A percentile compares a stretch with the other conserved stretches of the same genome.
phyloP scores from a whole-genome alignment of 225 moss, liverwort and hornwort species.

The Physcomitrium patens region DNA sequence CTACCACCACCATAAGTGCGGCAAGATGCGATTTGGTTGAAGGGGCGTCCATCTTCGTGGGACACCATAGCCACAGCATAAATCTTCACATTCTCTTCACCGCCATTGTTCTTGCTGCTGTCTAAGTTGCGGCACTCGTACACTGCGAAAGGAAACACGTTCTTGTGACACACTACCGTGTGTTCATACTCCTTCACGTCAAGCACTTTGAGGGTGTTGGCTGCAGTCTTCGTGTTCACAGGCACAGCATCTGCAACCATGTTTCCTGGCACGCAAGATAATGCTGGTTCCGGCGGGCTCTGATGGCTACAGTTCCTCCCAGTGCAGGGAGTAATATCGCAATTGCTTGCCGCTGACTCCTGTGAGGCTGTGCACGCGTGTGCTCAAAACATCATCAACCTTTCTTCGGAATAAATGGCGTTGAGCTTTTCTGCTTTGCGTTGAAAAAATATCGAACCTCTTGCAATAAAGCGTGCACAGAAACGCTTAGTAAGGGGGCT shows the following conservation, averaged over 20 bases:
- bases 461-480: not conserved
- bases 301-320: conserved; percentile 31
- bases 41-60: conserved; percentile 37
- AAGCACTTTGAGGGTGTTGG: conserved; percentile 47
- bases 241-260: conserved; percentile 41
- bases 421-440: not conserved
- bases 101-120: conserved; percentile 33
- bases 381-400: conserved; percentile 10
- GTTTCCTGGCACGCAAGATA: conserved; percentile 36
- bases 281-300: not conserved
- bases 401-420: not conserved
- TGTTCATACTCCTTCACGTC: conserved; percentile 46
- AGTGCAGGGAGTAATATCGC: conserved; percentile 39
- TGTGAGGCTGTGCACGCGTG: conserved; percentile 36
- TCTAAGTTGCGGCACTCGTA: conserved; percentile 55
- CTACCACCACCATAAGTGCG: conserved; percentile 20
- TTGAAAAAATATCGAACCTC: not conserved
- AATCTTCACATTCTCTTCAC: conserved; percentile 36
- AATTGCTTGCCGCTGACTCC: conserved; percentile 39
- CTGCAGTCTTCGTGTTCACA: conserved; percentile 30
- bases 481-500: not conserved
- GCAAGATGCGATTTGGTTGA: conserved; percentile 61
- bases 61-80: conserved; percentile 55
- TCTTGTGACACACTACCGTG: conserved; percentile 60
- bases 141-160: conserved; percentile 58